Base-by-base conservation (phyloP, 768 basidiomycete genomes). In the Macrolepiota albuminosa region DNA sequence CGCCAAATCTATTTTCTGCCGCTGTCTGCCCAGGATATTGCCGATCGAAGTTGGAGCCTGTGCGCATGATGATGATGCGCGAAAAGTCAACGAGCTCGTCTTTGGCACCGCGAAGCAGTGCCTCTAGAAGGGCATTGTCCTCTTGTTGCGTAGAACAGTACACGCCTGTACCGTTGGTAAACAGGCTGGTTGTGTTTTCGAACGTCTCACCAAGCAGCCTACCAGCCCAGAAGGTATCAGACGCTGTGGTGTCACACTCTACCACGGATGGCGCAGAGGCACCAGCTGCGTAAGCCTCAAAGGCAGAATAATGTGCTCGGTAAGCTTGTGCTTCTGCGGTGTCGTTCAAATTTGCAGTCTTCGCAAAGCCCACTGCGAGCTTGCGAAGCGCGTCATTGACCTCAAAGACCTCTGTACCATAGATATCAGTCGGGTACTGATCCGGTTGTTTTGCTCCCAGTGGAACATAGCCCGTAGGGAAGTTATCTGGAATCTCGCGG, bases 321-420 rank as follows among this genome's bases (percentile, higher is more conserved):
- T 51, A 34, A 6, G 49, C 49, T 34, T 51, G 57, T 6, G 58
- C 61, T 26, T 43, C 34, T 10, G 16, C 26, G 0, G 49, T 59
- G 29, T 62, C 61, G 14, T 55, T 55, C 40, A 62, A 31, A 6
- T 4, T 46, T 1, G 61, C 58, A 6, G 21, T 62, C 21, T 47
- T 45, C 5, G 54, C 54, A 11, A 43, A 55, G 11, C 42, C 33
- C 8, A 45, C 54, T 0, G 40, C 61, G 14, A 54, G 45, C 21
- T 59, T 62, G 31, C 54, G 57, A 2, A 62, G 56, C 29, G 61
- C 61, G 33, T 58, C 54, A 31, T 62, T 62, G 10, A 62, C n/a
- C 42, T 62, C 61, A 26, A 62, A 62, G 26, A 62, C 61, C 40
- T 62, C 61, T 4, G 61, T 62, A 4, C 61, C 61, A 34, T 62